Evolutionary conservation across 2,329 filamentous ascomycete genomes (phyloP), one percentile per base, ranked within the genome.

Genomic region (Ilyonectria robusta): DNA sequence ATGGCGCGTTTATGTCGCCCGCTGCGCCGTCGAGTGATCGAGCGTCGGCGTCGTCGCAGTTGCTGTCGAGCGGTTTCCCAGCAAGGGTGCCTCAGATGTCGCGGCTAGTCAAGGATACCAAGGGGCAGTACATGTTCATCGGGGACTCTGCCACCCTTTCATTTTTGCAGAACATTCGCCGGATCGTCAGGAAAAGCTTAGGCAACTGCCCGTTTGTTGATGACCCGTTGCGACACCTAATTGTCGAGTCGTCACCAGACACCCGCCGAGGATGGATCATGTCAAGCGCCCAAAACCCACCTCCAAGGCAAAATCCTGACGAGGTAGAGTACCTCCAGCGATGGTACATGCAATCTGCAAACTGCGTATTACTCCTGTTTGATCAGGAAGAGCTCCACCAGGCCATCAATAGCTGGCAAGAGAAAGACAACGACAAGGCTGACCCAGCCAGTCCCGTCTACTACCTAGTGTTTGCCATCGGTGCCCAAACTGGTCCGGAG

Each of bases 121-220:
- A 76, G 40, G 78, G 77, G 17, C 76, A 74, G 33, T 78, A 78
- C 69, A 78, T 81, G 72, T 81, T 80, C 53, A 76, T 81, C 31
- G 79, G 79, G n/a, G 79, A 81, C 66, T 78, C 79, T 19, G 78
- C 78, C 8, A 80, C 78, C 4, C 33, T 81, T 6, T 78, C 77
- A 0, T 79, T 81, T 31, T 67, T 81, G 1, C 78, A 81, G 31
- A 77, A 78, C 23, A 79, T 81, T 15, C 76, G 79, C 0, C 73
- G 79, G 4, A 70, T 81, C 19, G 77, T 80, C 0, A 71, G 72
- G 5, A 72, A 76, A 23, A 72, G 75, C 17, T 58, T 81, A 4
- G 79, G 78, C 5, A 70, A 70, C 3, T 80, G 79, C 48, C 33
- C 75, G 9, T 77, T 81, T 42, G 74, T 77, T 9, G 77, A 81